Evolutionary conservation across 345 rosid genomes (phyloP).

Genomic region (Eucalyptus guilfoylei): DNA sequence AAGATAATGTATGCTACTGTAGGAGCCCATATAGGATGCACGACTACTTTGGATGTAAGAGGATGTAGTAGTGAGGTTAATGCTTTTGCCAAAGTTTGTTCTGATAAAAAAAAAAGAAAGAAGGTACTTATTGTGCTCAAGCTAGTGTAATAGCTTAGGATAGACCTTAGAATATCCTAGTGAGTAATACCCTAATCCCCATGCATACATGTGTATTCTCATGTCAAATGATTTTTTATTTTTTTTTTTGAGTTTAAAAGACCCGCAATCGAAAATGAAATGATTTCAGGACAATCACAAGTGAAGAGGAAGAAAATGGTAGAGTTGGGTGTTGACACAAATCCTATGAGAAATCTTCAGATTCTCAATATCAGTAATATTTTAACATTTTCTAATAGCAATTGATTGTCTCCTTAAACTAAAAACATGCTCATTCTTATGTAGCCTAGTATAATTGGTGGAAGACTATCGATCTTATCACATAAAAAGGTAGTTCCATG

Average conservation of each 20-base stretch:
- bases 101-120: fast-evolving
- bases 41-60: not conserved
- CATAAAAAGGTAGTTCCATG: not conserved
- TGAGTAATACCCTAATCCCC: not conserved
- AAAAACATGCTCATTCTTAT: not conserved
- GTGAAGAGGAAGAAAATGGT: not conserved
- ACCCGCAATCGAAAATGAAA: not conserved
- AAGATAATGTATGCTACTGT: not conserved
- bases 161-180: not conserved
- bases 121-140: not conserved
- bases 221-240: not conserved
- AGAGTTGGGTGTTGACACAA: not conserved
- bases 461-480: not conserved
- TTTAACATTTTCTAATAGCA: not conserved
- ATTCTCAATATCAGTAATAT: not conserved
- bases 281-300: not conserved
- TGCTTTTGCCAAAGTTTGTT: not conserved
- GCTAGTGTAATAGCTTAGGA: not conserved
- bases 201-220: not conserved
- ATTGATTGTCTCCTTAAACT: not conserved
- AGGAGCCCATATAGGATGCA: not conserved
- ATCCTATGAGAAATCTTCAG: not conserved
- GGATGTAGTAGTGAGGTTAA: not conserved
- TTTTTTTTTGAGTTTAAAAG: not conserved
- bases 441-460: not conserved